Evolutionary conservation across 306 rosid species (phyloP), one percentile per base, ranked within the genome.

Genomic region (Inga leiocalycina): DNA sequence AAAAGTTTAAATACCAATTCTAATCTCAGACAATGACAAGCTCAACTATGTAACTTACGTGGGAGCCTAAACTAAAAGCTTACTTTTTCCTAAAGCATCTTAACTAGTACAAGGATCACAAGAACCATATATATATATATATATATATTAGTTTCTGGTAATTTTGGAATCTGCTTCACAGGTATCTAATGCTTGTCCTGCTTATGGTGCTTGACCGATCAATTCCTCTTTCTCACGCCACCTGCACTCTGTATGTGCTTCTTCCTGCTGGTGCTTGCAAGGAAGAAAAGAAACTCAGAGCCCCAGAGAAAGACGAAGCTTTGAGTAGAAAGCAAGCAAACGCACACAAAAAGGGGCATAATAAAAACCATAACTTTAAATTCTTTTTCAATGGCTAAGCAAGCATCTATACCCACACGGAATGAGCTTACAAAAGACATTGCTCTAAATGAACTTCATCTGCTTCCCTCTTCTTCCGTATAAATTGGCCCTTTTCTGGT

Each of bases 281-380:
- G 72, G 80, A 75, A 61, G 69, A 79, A 76, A 66, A 44, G 74
- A 0, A 22, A 44, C 10, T 7, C 22, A 37, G 17, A 81, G 48
- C 78, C 61, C 12, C 8, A 24, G 41, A 81, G 71, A 80, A 17
- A 66, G 24, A 74, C 27, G 27, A 82, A 76, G 83, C 85, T 82
- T 91, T 88, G 96, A 91, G 94, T 91, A 76, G 94, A 93, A 91
- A 93, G 92, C 90, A 93, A 93, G 98, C 92, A 93, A 93, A 85
- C 80, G 1, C 14, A 75, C 78, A 89, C 43, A 49, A 48, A 88
- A 87, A 78, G 84, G 73, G 73, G 72, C 85, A 37, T 30, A 44
- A 22, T 20, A 37, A 78, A 91, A 89, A 82, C 76, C 62, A 74
- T 51, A 84, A 79, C 88, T 87, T 89, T 84, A 54, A 77, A 49